phyloP scores from a whole-genome alignment of 192 early-diverging fungal genomes.

The Gorgonomyces haynaldii region DNA sequence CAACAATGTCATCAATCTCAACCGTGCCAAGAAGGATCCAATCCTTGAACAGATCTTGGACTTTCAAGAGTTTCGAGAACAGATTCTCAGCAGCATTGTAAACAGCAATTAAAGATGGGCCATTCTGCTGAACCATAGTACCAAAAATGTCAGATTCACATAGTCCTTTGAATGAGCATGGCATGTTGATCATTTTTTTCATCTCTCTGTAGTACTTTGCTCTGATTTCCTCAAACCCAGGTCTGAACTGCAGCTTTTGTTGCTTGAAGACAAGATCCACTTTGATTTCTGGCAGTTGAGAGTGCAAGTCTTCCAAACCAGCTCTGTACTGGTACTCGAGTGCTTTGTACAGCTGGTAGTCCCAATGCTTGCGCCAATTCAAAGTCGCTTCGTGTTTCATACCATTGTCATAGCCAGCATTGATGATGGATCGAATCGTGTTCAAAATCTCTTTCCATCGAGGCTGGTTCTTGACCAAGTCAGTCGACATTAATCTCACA shows the following conservation, averaged over 20 bases:
- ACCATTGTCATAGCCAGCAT: conserved; percentile 21
- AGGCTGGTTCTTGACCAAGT: conserved; percentile 35
- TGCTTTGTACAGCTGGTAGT: conserved; percentile 48
- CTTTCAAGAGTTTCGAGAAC: conserved; percentile 36
- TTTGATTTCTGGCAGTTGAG: conserved; percentile 40
- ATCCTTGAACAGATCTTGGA: conserved; percentile 41
- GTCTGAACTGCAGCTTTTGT: conserved; percentile 39
- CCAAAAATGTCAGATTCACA: conserved; percentile 30
- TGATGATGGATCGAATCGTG: conserved; percentile 27
- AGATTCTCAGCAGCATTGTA: conserved; percentile 38
- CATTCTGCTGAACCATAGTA: conserved; percentile 35
- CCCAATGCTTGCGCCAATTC: conserved; percentile 42
- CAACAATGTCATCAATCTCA: conserved; percentile 35
- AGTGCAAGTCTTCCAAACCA: conserved; percentile 35
- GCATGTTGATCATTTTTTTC: conserved; percentile 50
- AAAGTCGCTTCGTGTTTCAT: conserved; percentile 27
- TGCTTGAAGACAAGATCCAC: conserved; percentile 45
- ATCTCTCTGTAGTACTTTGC: conserved; percentile 56
- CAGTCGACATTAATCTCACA: conserved; percentile 21
- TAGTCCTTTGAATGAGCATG: conserved; percentile 32
- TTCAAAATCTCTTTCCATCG: conserved; percentile 41
- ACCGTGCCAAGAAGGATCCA: conserved; percentile 45
- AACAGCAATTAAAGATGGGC: conserved; percentile 25
- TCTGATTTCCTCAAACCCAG: conserved; percentile 45
- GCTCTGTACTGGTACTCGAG: conserved; percentile 40